A percentile compares a stretch with the other conserved stretches of the same genome.
These are phyloP conservation scores for Massariosphaeria phaeospora DNA, from an alignment of 495 filamentous ascomycete species.

Conservation along the genomic window DNA sequence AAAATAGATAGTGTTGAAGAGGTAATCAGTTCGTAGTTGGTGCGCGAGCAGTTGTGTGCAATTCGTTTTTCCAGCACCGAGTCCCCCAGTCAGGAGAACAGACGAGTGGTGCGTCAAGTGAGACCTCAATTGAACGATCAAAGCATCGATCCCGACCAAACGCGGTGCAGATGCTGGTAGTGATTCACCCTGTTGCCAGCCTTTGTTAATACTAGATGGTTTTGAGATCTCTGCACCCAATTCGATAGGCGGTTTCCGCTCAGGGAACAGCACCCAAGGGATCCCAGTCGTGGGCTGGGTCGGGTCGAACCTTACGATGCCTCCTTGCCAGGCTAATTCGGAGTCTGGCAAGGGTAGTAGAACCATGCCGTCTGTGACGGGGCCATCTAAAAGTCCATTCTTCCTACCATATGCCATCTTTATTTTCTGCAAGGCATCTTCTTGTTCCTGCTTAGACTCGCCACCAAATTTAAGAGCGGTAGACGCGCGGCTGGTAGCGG, in stretches of 20 bases:
- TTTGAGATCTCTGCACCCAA: slow-evolving; percentile 61
- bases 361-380: slow-evolving; percentile 82
- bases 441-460: slow-evolving; percentile 69
- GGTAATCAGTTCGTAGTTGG: slow-evolving; percentile 56
- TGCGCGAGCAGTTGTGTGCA: slow-evolving; percentile 63
- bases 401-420: slow-evolving; percentile 50
- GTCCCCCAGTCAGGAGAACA: slow-evolving; percentile 77
- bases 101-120: slow-evolving; percentile 82
- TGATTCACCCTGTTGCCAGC: slow-evolving; percentile 46
- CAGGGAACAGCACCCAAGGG: slow-evolving; percentile 71
- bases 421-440: slow-evolving; percentile 59
- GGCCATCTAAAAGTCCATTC: slow-evolving; percentile 70
- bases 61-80: slow-evolving; percentile 83
- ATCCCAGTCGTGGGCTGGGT: slow-evolving; percentile 39
- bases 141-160: slow-evolving; percentile 79
- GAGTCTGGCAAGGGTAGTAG: slow-evolving; percentile 44
- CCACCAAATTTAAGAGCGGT: slow-evolving; percentile 82
- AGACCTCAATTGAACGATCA: slow-evolving; percentile 63
- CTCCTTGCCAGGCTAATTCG: slow-evolving; percentile 60
- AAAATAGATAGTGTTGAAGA: slow-evolving; percentile 77
- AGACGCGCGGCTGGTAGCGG: slow-evolving; percentile 48
- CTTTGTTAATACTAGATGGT: slow-evolving; percentile 17
- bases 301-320: slow-evolving; percentile 72
- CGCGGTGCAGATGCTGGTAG: slow-evolving; percentile 51
- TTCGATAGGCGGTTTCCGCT: slow-evolving; percentile 64